Base-by-base conservation (phyloP, 2,329 filamentous ascomycete genomes). In the Aaosphaeria pasadenensis region DNA sequence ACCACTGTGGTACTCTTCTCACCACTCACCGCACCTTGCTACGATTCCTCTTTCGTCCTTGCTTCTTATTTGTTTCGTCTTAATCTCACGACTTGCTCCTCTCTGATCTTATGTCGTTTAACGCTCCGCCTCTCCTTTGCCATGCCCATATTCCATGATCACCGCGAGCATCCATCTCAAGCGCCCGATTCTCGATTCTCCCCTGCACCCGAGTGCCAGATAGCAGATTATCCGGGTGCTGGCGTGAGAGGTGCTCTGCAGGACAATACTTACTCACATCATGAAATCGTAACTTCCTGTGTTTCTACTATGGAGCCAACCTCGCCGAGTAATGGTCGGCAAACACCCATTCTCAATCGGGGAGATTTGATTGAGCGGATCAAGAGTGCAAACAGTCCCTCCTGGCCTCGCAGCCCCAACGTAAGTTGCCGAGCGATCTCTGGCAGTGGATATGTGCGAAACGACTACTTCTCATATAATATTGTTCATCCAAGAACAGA, bases 321-420 rank as follows among this genome's bases (percentile, higher is more conserved):
- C 17, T 47, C 50, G 30, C 63, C 63, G 13, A 58, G 49, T 33
- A 58, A 60, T 35, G 53, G 47, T 29, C 52, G 51, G 40, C 63
- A 56, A 47, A 54, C 66, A n/a, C 47, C 55, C 11, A 51, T 54
- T 39, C 60, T 74, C 42, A 84, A 90, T 66, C 81, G 91, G 54
- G 83, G 84, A 48, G 87, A 91, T 69, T 75, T 96, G 59, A 96
- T 97, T 48, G 83, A 91, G 70, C 81, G 86, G 55, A 79, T 96
- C 56, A 96, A 96, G 74, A 83, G 82, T 67, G 84, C 84, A 31
- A 85, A 91, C 70, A 87, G 83, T 61, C 86, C 88, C 35, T 82
- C 83, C 4, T 94, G 89, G 89, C 76, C 85, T 36, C 81, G 62
- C 29, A 46, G 50, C 64, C 79, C 79, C 60, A 79, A 81, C 76